Conservation (phyloP, 108 stramenopile genomes). For the Nitzschia sp. region DNA sequence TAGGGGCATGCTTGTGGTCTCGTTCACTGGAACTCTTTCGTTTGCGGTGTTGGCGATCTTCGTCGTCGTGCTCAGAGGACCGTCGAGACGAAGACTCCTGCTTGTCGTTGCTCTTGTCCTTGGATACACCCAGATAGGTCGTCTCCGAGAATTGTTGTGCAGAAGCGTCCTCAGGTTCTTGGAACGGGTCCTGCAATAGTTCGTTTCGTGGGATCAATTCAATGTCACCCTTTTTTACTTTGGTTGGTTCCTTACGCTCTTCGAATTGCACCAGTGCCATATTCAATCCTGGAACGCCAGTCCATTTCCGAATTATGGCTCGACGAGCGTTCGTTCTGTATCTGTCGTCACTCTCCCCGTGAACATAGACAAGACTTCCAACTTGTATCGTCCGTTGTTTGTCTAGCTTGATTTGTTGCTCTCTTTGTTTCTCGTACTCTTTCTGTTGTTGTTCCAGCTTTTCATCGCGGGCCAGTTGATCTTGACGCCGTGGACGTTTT, state of each 20-base stretch:
- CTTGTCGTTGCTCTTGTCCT: neutral
- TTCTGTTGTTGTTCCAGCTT: constrained; percentile 41
- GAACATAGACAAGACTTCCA: constrained; percentile 70
- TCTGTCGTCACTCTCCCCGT: neutral
- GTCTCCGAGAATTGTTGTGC: neutral
- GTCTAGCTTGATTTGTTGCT: constrained; percentile 52
- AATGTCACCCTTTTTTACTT: constrained; percentile 62
- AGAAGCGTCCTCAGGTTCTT: constrained; percentile 5
- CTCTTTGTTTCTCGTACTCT: constrained; percentile 48
- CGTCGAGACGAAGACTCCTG: neutral
- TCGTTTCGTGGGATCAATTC: constrained; percentile 58
- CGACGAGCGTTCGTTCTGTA: constrained; percentile 8
- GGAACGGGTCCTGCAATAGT: constrained; percentile 62
- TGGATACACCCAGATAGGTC: constrained; percentile 13
- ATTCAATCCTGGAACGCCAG: constrained; percentile 86
- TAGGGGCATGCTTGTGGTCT: neutral
- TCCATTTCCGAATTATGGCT: constrained; percentile 56
- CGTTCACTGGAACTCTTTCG: neutral
- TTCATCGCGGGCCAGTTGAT: constrained; percentile 70
- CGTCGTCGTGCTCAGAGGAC: neutral
- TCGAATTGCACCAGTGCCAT: constrained; percentile 72
- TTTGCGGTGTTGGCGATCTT: constrained; percentile 12
- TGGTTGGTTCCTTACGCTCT: constrained; percentile 37
- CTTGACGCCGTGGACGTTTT: constrained; percentile 34
- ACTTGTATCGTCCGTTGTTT: constrained; percentile 73